Percentiles rank a stretch among this genome's conserved stretches.
Evolutionary conservation across 2,329 filamentous ascomycete species (phyloP).

Genomic region (Zymoseptoria pseudotritici): DNA sequence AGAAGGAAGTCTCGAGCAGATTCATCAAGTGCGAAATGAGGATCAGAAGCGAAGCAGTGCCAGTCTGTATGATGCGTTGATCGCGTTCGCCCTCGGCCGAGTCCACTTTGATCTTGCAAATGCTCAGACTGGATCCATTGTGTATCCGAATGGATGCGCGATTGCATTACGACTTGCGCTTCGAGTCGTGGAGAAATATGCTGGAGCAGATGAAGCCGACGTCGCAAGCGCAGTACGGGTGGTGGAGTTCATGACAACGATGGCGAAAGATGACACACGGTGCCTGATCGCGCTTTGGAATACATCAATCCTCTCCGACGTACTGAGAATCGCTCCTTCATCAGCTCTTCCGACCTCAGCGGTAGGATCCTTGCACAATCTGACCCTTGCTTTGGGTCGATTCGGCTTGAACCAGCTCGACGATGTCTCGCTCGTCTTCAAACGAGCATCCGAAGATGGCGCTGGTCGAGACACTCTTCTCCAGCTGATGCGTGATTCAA

Average conservation of each 20-base stretch:
- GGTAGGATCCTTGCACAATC: conserved; percentile 4
- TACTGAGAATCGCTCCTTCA: conserved; percentile 2
- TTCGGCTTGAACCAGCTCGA: conserved; percentile 74
- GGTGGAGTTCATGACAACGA: neutral
- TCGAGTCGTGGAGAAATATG: neutral
- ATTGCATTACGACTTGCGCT: conserved; percentile 3
- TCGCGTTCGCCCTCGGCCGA: conserved; percentile 11
- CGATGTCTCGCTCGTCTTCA: conserved; percentile 71
- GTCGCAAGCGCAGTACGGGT: neutral
- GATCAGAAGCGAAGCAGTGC: neutral
- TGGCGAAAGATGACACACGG: conserved; percentile 2
- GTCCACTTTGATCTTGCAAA: neutral
- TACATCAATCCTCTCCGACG: conserved; percentile 9
- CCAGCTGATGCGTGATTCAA: conserved; percentile 64
- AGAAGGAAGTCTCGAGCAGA: conserved; percentile 55
- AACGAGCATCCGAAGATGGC: conserved; percentile 45
- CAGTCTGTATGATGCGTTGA: conserved; percentile 6
- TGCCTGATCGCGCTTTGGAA: conserved; percentile 21
- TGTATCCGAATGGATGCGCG: conserved; percentile 3
- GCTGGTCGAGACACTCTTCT: conserved; percentile 62
- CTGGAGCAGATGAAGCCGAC: neutral
- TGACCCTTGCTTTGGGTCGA: conserved; percentile 54
- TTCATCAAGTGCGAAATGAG: neutral
- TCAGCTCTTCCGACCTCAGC: neutral
- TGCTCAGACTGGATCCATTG: neutral